A percentile compares a stretch with the other conserved stretches of the same genome.
phyloP scores from a whole-genome alignment of 2,329 filamentous ascomycete species.

The Trichothecium sympodiale region DNA sequence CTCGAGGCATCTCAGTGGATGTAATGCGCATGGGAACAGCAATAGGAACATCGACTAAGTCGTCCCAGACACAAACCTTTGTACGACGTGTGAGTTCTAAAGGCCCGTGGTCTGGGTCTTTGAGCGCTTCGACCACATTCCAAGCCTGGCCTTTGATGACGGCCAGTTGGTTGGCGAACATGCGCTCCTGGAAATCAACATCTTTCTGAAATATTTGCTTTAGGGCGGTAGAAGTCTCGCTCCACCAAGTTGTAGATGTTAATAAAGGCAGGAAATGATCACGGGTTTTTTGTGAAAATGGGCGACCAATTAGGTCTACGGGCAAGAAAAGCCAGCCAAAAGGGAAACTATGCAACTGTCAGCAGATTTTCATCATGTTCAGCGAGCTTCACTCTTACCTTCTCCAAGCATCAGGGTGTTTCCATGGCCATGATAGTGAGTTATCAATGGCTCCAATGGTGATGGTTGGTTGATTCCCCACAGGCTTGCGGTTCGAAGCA shows the following conservation, averaged over 20 bases:
- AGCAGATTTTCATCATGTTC: neutral
- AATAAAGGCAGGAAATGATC: constrained; percentile 93
- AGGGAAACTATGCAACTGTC: constrained; percentile 55
- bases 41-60: constrained; percentile 89
- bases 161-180: constrained; percentile 97
- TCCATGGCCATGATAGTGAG: constrained; percentile 97
- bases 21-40: constrained; percentile 81
- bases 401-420: constrained; percentile 83
- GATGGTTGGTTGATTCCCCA: constrained; percentile 46
- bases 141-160: constrained; percentile 99
- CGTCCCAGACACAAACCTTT: constrained; percentile 95
- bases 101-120: constrained; percentile 83
- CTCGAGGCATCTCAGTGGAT: constrained; percentile 39
- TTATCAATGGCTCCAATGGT: constrained; percentile 93
- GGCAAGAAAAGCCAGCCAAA: constrained; percentile 98
- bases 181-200: constrained; percentile 92
- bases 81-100: constrained; percentile 83
- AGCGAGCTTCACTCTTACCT: constrained; percentile 26
- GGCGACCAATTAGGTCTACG: constrained; percentile 89
- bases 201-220: constrained; percentile 85
- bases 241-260: constrained; percentile 95
- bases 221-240: constrained; percentile 78
- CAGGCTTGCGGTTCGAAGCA: constrained; percentile 42
- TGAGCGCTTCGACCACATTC: constrained; percentile 97
- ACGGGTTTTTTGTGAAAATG: constrained; percentile 87